phyloP scores from a whole-genome alignment of 768 basidiomycete genomes.

The Rhodotorula graminis region DNA sequence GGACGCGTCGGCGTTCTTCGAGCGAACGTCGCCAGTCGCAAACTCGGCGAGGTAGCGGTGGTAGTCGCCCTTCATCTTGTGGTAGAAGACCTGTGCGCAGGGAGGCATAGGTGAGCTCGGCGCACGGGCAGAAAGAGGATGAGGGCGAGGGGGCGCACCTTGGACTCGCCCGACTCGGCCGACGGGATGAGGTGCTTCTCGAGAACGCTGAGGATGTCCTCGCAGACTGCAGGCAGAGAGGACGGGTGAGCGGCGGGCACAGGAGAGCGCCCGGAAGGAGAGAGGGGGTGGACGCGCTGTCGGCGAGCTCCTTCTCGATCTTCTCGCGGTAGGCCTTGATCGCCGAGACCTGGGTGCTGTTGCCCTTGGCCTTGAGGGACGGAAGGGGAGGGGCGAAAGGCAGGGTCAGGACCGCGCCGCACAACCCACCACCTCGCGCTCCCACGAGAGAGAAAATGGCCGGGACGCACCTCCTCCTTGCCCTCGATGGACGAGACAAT shows the following conservation, averaged over 20 bases:
- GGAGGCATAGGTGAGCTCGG: not conserved
- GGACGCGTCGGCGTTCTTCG: slow-evolving; percentile 94
- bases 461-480: slow-evolving; percentile 69
- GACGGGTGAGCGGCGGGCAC: not conserved
- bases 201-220: slow-evolving; percentile 94
- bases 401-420: not conserved
- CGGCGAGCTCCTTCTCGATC: slow-evolving; percentile 92
- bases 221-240: slow-evolving; percentile 58
- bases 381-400: not conserved
- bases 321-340: slow-evolving; percentile 97
- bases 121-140: slow-evolving; percentile 1
- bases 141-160: slow-evolving; percentile 51
- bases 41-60: slow-evolving; percentile 99
- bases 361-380: slow-evolving; percentile 65
- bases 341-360: slow-evolving; percentile 89
- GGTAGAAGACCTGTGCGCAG: slow-evolving; percentile 14
- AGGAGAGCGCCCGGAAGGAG: not conserved
- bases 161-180: slow-evolving; percentile 91
- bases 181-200: slow-evolving; percentile 97
- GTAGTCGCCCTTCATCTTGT: slow-evolving; percentile 91
- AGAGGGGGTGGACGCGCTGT: slow-evolving; percentile 54
- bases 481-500: slow-evolving; percentile 98
- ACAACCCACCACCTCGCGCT: not conserved
- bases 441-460: not conserved
- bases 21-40: slow-evolving; percentile 94